Percentiles rank a stretch among this genome's conserved stretches.
Conservation (phyloP, 495 filamentous ascomycete genomes). For the Tetracladium setigerum region DNA sequence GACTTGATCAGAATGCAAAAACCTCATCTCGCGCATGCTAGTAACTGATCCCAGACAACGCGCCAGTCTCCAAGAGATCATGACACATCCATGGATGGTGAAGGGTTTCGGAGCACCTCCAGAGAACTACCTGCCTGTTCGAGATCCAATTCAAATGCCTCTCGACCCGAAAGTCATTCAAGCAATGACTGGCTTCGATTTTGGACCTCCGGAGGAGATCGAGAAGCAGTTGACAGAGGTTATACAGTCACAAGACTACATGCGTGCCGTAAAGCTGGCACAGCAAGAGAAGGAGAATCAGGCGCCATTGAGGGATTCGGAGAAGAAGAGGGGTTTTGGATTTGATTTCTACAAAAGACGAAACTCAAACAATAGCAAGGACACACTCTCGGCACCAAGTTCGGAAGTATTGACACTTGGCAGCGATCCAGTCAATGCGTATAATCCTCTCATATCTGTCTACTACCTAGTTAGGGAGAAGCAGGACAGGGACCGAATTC, state of each 20-base stretch:
- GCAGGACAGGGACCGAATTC: constrained; percentile 67
- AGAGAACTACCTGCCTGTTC: constrained; percentile 79
- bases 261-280: constrained; percentile 59
- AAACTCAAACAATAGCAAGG: constrained; percentile 78
- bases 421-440: constrained; percentile 87
- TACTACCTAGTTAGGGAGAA: constrained; percentile 97
- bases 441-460: constrained; percentile 83
- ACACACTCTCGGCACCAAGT: constrained; percentile 82
- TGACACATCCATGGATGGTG: constrained; percentile 95
- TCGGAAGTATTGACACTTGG: constrained; percentile 76
- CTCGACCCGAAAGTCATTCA: constrained; percentile 76
- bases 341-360: constrained; percentile 97
- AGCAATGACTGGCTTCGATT: constrained; percentile 98
- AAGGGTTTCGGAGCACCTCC: constrained; percentile 83
- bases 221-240: constrained; percentile 70
- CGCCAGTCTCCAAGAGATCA: constrained; percentile 82
- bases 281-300: constrained; percentile 58
- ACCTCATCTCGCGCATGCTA: constrained; percentile 92
- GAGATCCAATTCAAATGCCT: constrained; percentile 79
- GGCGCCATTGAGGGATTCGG: constrained; percentile 52
- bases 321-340: constrained; percentile 79
- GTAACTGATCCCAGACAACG: constrained; percentile 89
- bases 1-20: constrained; percentile 61
- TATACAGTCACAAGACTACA: constrained; percentile 87
- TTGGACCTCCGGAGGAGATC: constrained; percentile 80